These are phyloP conservation scores for Brassica rapa DNA, from an alignment of 345 rosid genomes.

Conservation along the genomic window DNA sequence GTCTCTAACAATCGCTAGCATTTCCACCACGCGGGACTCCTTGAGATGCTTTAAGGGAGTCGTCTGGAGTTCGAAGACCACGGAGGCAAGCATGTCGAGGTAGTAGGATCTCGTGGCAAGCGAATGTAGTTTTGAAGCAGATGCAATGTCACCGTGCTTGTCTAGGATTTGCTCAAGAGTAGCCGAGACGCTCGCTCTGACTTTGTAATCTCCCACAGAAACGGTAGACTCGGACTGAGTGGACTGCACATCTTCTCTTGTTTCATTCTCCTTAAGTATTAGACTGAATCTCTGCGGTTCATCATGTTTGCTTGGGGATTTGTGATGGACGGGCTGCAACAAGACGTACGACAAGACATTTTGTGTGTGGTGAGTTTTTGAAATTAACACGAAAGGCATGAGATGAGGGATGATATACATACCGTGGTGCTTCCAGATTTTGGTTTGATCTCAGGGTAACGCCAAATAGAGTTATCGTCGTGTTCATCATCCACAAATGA, in stretches of 20 bases:
- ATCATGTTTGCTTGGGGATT: slow-evolving; percentile 12
- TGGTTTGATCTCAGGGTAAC: slow-evolving; percentile 24
- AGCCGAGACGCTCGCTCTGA: slow-evolving; percentile 28
- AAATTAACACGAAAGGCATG: background rate
- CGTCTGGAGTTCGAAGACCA: slow-evolving; percentile 39
- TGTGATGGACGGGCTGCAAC: slow-evolving; percentile 32
- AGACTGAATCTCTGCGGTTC: slow-evolving; percentile 38
- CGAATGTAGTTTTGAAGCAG: slow-evolving; percentile 36
- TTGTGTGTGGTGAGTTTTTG: background rate
- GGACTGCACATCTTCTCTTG: slow-evolving; percentile 20
- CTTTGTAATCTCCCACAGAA: slow-evolving; percentile 38
- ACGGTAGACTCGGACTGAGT: slow-evolving; percentile 37
- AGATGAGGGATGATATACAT: slow-evolving; percentile 23
- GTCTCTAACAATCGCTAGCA: slow-evolving; percentile 38
- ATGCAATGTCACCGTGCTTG: slow-evolving; percentile 39
- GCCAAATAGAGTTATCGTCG: slow-evolving; percentile 21
- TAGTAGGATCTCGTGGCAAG: slow-evolving; percentile 36
- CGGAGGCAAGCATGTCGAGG: slow-evolving; percentile 32
- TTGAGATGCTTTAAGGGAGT: slow-evolving; percentile 30
- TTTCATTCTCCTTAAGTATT: background rate
- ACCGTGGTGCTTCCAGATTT: slow-evolving; percentile 36
- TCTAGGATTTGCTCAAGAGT: slow-evolving; percentile 25
- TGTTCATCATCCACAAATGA: slow-evolving; percentile 42
- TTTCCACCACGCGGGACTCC: slow-evolving; percentile 29
- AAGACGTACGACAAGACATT: background rate